Evolutionary conservation across 2,329 filamentous ascomycete species (phyloP), one percentile per base, ranked within the genome.

Genomic region (Arthroderma sp.): DNA sequence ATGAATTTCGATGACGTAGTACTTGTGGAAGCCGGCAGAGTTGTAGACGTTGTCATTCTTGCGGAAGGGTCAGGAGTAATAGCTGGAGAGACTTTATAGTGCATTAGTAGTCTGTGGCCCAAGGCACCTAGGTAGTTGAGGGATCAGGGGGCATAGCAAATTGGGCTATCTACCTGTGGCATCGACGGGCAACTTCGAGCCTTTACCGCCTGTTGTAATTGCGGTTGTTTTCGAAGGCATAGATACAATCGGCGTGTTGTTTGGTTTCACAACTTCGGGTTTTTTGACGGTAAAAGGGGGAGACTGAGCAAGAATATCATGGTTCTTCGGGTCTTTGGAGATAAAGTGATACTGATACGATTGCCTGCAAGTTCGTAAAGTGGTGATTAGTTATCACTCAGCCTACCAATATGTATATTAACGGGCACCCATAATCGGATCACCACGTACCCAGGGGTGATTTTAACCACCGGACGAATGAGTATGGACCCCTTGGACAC

Each of bases 291-390:
- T 64, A 62, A 71, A 70, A 53, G 70, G 66, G 35, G 66, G 62
- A 17, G 71, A 73, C 65, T 76, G 73, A 25, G 72, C 71, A 33
- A 76, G 64, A 59, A 76, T 75, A 38, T 73, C 74, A 37, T 56
- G 66, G 62, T 71, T 72, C 28, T 61, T 59, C 15, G 58, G 56
- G 1, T 59, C 56, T 58, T 67, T 67, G 54, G 71, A 70, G 56
- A 72, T 54, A 58, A 74, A 66, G 64, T 76, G 74, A 68, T 76
- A 66, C 58, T 73, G 73, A 63, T 74, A 76, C 53, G 67, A 70
- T 17, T 62, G 52, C 52, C 71, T 70, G 43, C 61, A 54, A 21
- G 8, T 13, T 33, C 15, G 28, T 31, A 61, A 4, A 43, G 17
- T 35, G 19, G 41, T 52, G 54, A 31, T 28, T n/a, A 28, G 49